Evolutionary conservation across 2,329 filamentous ascomycete species (phyloP).

Genomic region (Blastomyces gilchristii): DNA sequence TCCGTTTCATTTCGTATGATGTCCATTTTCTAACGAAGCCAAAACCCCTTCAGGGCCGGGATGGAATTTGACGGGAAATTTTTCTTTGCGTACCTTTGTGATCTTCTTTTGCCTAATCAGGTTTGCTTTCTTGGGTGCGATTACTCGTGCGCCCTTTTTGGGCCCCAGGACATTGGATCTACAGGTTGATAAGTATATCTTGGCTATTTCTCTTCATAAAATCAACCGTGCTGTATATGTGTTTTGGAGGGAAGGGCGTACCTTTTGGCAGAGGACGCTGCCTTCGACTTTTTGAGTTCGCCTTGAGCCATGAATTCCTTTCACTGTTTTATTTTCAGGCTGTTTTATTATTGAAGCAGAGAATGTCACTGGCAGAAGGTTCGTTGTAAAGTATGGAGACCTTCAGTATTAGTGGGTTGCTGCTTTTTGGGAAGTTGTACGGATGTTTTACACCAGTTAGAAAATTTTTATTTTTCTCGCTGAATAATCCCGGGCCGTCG

Average conservation of each 20-base stretch:
- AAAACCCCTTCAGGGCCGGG: not conserved
- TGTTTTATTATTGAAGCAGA: too few relatives aligned
- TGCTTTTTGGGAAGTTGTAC: too few relatives aligned
- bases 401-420: not conserved
- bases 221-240: too few relatives aligned
- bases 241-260: constrained; percentile 18
- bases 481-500: too few relatives aligned
- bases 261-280: constrained; percentile 29
- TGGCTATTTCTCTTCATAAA: not conserved
- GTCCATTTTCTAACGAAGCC: not conserved
- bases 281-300: constrained; percentile 35
- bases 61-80: not conserved
- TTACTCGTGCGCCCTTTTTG: constrained; percentile 50
- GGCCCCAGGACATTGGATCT: constrained; percentile 36
- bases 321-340: not conserved
- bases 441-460: too few relatives aligned
- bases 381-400: not conserved
- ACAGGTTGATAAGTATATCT: not conserved
- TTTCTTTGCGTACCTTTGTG: constrained; percentile 42
- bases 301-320: constrained; percentile 38
- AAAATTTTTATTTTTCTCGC: too few relatives aligned
- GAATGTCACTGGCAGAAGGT: not conserved
- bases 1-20: not conserved
- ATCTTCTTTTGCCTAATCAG: constrained; percentile 53
- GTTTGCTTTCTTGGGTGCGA: constrained; percentile 56